Conservation (phyloP, 257 asterid species). For the Lantana camara region DNA sequence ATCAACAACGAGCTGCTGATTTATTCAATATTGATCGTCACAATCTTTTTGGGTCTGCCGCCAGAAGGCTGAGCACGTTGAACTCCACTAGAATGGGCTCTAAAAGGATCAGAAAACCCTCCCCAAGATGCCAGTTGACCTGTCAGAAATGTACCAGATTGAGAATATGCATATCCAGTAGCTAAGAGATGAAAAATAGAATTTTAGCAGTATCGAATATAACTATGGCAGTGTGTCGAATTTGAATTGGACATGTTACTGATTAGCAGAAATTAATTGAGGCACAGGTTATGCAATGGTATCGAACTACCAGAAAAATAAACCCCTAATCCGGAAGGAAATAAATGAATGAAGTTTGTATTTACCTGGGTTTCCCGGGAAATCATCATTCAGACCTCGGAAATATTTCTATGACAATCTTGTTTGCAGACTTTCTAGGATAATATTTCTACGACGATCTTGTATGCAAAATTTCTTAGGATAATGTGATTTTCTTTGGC, state of each 20-base stretch:
- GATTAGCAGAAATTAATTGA: too few species aligned
- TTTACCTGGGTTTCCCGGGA: constrained; percentile 39
- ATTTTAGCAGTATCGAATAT: too few species aligned
- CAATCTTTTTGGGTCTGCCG: constrained; percentile 57
- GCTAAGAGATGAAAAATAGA: too few species aligned
- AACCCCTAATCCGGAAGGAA: background rate
- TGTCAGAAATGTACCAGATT: constrained; percentile 19
- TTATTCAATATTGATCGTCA: constrained; percentile 66
- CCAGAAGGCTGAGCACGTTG: constrained; percentile 23
- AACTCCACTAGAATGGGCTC: constrained; percentile 24
- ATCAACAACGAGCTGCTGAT: background rate
- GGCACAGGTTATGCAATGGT: background rate
- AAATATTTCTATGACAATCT: too few species aligned
- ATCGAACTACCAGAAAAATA: too few species aligned
- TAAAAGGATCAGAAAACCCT: constrained; percentile 38
- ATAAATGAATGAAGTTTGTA: background rate
- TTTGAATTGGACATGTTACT: too few species aligned
- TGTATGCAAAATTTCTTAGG: too few species aligned
- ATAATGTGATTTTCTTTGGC: too few species aligned
- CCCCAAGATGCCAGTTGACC: constrained; percentile 38
- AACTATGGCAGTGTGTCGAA: too few species aligned
- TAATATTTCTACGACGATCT: too few species aligned
- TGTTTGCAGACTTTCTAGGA: too few species aligned
- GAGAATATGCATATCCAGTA: background rate
- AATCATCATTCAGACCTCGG: constrained; percentile 44